A percentile compares a stretch with the other conserved stretches of the same genome.
phyloP scores from a whole-genome alignment of 805 yeast species.

The Vanderwaltozyma verrucispora region DNA sequence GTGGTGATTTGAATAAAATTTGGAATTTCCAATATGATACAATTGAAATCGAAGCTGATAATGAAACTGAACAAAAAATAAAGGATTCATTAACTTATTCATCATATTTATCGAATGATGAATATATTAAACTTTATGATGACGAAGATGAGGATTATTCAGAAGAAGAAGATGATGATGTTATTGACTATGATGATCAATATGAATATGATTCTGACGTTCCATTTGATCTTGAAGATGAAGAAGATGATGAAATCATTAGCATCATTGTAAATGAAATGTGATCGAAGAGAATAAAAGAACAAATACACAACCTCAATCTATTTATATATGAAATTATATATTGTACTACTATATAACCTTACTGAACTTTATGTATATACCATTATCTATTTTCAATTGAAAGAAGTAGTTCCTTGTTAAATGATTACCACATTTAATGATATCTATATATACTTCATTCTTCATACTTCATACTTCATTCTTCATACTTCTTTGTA shows the following conservation, averaged over 20 bases:
- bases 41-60: slow-evolving; percentile 14
- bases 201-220: slow-evolving; percentile 1
- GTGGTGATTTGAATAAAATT: slow-evolving; percentile 34
- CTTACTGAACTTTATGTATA: too few relatives aligned
- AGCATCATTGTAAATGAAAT: background rate
- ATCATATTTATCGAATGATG: slow-evolving; percentile 7
- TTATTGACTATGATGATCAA: background rate
- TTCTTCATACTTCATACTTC: too few relatives aligned
- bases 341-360: too few relatives aligned
- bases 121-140: slow-evolving; percentile 3
- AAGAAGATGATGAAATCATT: background rate
- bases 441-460: too few relatives aligned
- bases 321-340: too few relatives aligned
- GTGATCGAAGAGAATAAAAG: too few relatives aligned
- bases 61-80: slow-evolving; percentile 13
- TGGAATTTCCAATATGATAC: slow-evolving; percentile 30
- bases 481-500: too few relatives aligned
- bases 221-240: too few relatives aligned
- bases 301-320: too few relatives aligned
- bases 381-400: too few relatives aligned
- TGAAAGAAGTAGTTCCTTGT: too few relatives aligned
- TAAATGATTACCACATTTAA: too few relatives aligned
- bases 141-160: slow-evolving; percentile 9
- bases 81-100: slow-evolving; percentile 19
- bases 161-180: slow-evolving; percentile 7